These are phyloP conservation scores for Colletotrichum tanaceti DNA, from an alignment of 2,329 filamentous ascomycete species.

Conservation along the genomic window DNA sequence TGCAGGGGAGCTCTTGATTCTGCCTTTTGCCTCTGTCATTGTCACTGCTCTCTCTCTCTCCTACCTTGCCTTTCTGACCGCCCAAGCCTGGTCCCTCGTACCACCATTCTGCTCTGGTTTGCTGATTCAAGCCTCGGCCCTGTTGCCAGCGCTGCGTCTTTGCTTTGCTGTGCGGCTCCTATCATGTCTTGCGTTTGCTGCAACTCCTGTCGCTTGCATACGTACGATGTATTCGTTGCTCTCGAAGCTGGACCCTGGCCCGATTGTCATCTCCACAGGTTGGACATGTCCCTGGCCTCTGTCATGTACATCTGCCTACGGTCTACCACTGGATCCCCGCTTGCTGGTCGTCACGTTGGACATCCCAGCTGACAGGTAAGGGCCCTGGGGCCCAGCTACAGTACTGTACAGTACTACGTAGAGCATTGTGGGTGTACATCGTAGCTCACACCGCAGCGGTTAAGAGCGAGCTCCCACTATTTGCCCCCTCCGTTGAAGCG, in stretches of 20 bases:
- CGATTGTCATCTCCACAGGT: slow-evolving; percentile 24
- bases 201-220: slow-evolving; percentile 16
- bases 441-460: background rate
- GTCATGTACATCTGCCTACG: slow-evolving; percentile 11
- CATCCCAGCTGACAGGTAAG: slow-evolving; percentile 33
- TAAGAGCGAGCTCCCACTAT: no score
- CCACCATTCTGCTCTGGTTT: background rate
- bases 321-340: slow-evolving; percentile 28
- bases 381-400: slow-evolving; percentile 1
- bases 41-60: background rate
- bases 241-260: slow-evolving; percentile 28
- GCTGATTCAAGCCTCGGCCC: background rate
- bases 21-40: slow-evolving; percentile 13
- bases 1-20: slow-evolving; percentile 24
- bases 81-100: background rate
- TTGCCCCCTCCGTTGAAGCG: slow-evolving; percentile 6
- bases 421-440: background rate
- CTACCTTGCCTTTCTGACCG: slow-evolving; percentile 3
- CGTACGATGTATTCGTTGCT: background rate
- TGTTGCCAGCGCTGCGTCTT: background rate
- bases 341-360: slow-evolving; percentile 35
- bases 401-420: no score
- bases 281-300: slow-evolving; percentile 1
- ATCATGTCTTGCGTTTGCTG: slow-evolving; percentile 4
- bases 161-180: background rate